Evolutionary conservation across 2,329 filamentous ascomycete species (phyloP).

Genomic region (Aspergillus tubingensis): DNA sequence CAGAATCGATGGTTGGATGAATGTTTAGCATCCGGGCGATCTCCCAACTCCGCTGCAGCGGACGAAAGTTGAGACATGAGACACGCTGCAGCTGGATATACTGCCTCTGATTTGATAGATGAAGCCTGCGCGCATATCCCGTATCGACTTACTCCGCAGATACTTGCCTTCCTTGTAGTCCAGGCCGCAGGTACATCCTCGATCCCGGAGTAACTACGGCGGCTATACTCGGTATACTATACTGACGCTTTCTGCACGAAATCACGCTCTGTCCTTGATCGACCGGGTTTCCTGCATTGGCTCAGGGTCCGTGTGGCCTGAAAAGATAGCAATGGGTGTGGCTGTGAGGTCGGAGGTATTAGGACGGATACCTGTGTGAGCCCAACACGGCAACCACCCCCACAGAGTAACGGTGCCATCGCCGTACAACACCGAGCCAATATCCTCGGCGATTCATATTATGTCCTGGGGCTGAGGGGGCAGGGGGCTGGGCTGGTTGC

Average conservation of each 20-base stretch:
- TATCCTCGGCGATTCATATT: neutral
- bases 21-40: too few relatives aligned
- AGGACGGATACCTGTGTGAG: too few relatives aligned
- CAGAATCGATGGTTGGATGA: too few relatives aligned
- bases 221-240: conserved; percentile 3
- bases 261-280: neutral
- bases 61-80: too few relatives aligned
- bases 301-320: conserved; percentile 15
- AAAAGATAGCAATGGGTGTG: neutral
- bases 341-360: too few relatives aligned
- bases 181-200: neutral
- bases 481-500: neutral
- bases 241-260: neutral
- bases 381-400: too few relatives aligned
- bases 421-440: conserved; percentile 1
- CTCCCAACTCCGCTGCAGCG: too few relatives aligned
- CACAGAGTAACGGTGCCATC: conserved; percentile 1
- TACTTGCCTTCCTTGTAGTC: neutral
- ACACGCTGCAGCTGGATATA: too few relatives aligned
- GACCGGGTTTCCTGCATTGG: conserved; percentile 16
- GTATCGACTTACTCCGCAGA: too few relatives aligned
- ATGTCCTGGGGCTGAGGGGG: neutral
- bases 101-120: too few relatives aligned
- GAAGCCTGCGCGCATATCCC: too few relatives aligned
- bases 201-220: neutral